A percentile compares a stretch with the other conserved stretches of the same genome.
Conservation (phyloP, 2,329 filamentous ascomycete species). For the Alternaria solani region DNA sequence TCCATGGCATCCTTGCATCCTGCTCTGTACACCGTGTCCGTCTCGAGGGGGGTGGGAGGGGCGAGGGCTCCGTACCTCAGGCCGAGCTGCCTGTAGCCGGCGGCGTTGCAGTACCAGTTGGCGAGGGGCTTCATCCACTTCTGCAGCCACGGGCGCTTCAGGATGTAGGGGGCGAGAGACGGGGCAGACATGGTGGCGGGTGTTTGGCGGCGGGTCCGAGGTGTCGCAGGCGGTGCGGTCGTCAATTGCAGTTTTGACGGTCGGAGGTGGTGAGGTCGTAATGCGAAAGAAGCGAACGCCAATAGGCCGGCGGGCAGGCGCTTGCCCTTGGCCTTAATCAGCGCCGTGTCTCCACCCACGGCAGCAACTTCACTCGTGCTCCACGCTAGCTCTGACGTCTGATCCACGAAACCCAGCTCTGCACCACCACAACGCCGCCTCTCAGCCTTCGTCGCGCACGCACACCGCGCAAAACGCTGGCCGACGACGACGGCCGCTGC, state of each 20-base stretch:
- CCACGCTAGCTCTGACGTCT: slow-evolving; percentile 25
- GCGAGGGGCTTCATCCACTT: slow-evolving; percentile 81
- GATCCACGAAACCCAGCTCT: slow-evolving; percentile 15
- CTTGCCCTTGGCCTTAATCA: slow-evolving; percentile 22
- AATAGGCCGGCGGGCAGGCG: slow-evolving; percentile 31
- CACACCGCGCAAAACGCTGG: neutral
- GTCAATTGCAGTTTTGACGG: slow-evolving; percentile 38
- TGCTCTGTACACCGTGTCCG: neutral
- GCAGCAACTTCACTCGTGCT: slow-evolving; percentile 25
- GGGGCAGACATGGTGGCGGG: slow-evolving; percentile 70
- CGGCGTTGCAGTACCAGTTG: slow-evolving; percentile 86
- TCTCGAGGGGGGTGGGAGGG: neutral
- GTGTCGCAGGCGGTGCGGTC: slow-evolving; percentile 34
- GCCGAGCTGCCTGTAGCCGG: slow-evolving; percentile 92
- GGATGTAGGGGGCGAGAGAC: slow-evolving; percentile 77
- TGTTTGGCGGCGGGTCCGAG: slow-evolving; percentile 26
- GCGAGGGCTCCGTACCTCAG: slow-evolving; percentile 70
- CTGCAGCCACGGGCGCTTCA: slow-evolving; percentile 85
- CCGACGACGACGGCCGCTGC: neutral
- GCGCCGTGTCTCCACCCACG: slow-evolving; percentile 17
- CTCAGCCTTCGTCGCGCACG: slow-evolving; percentile 12
- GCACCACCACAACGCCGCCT: slow-evolving; percentile 11
- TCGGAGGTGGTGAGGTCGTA: slow-evolving; percentile 27
- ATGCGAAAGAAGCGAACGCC: slow-evolving; percentile 30
- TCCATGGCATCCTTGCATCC: neutral